These are phyloP conservation scores for Diaporthe aspalathi DNA, from an alignment of 2,329 filamentous ascomycete species.

Conservation along the genomic window DNA sequence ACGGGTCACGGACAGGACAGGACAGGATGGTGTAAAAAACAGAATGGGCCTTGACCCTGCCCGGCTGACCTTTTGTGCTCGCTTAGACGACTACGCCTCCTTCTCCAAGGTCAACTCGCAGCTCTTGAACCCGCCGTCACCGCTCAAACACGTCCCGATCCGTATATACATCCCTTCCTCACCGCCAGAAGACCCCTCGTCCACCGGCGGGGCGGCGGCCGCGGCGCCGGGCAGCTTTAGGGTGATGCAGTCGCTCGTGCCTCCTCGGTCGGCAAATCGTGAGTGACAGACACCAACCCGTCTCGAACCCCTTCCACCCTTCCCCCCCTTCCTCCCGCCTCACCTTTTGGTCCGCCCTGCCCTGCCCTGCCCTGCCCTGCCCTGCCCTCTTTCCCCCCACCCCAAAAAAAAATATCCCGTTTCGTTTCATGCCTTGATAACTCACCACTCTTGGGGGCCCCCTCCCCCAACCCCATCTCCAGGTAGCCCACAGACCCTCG, in stretches of 20 bases:
- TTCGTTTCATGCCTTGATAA: background rate
- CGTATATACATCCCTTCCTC: conserved; percentile 84
- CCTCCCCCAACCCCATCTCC: conserved; percentile 27
- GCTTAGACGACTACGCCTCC: conserved; percentile 74
- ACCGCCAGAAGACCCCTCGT: conserved; percentile 55
- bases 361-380: background rate
- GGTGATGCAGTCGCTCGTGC: conserved; percentile 80
- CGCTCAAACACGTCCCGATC: conserved; percentile 85
- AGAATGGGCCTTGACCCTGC: background rate
- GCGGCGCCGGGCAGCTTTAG: conserved; percentile 66
- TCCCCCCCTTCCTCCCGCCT: no score
- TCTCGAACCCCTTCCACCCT: background rate
- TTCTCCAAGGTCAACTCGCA: conserved; percentile 81
- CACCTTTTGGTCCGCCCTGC: background rate
- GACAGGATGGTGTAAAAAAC: no score
- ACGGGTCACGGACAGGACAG: no score
- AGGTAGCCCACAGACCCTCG: conserved; percentile 66
- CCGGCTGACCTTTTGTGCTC: conserved; percentile 6
- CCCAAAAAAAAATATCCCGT: no score
- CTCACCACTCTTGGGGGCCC: conserved; percentile 2
- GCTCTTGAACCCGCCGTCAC: conserved; percentile 79
- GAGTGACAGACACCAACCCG: conserved; percentile 39
- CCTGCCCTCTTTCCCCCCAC: no score
- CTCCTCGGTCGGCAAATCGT: conserved; percentile 57
- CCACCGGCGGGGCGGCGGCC: conserved; percentile 44